phyloP scores from a whole-genome alignment of 1,284 basidiomycete genomes.

The Boletellus deceptivus region DNA sequence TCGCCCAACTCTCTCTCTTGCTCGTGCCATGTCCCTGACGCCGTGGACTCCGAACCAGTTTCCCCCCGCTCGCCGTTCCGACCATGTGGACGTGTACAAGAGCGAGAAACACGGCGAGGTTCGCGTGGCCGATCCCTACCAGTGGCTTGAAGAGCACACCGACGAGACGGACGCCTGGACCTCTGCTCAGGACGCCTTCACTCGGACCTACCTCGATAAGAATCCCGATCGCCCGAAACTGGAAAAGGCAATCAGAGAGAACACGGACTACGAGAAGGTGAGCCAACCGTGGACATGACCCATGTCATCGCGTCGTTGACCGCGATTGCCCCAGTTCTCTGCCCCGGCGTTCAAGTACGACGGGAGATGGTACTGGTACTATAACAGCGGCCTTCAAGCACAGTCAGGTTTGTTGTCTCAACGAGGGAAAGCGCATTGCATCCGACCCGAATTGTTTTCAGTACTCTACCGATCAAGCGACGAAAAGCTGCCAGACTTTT shows the following conservation, averaged over 20 bases:
- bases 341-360: slow-evolving; percentile 62
- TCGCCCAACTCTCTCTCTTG: slow-evolving; percentile 7
- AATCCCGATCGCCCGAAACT: slow-evolving; percentile 57
- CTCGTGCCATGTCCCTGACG: slow-evolving; percentile 28
- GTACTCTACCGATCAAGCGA: slow-evolving; percentile 69
- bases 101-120: slow-evolving; percentile 61
- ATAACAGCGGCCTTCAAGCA: slow-evolving; percentile 69
- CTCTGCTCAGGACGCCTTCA: slow-evolving; percentile 59
- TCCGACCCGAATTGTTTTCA: slow-evolving; percentile 22
- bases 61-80: slow-evolving; percentile 59
- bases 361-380: slow-evolving; percentile 74
- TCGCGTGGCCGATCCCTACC: slow-evolving; percentile 67
- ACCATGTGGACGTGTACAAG: slow-evolving; percentile 68
- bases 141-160: slow-evolving; percentile 64
- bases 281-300: slow-evolving; percentile 2
- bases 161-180: slow-evolving; percentile 67
- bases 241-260: slow-evolving; percentile 58
- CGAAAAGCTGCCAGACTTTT: slow-evolving; percentile 51
- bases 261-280: slow-evolving; percentile 72
- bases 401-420: slow-evolving; percentile 48
- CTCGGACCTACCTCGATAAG: slow-evolving; percentile 58
- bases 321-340: slow-evolving; percentile 47
- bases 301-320: not conserved
- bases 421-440: not conserved
- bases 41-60: slow-evolving; percentile 51